Evolutionary conservation across 768 basidiomycete genomes (phyloP).

Genomic region (Hemileccinum rubropunctum): DNA sequence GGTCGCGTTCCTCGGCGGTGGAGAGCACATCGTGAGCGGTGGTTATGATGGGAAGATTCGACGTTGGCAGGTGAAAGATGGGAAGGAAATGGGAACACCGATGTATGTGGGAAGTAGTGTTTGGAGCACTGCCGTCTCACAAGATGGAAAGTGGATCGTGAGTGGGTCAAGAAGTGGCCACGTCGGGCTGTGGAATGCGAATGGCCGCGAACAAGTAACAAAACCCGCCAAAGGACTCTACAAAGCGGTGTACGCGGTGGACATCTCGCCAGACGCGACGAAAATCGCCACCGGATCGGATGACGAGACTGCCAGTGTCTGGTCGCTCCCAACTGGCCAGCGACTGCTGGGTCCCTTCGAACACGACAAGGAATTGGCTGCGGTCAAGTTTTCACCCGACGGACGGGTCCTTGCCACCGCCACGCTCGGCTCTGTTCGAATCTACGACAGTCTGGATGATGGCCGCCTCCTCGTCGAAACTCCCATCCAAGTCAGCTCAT

Average conservation of each 20-base stretch:
- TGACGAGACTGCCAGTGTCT: neutral
- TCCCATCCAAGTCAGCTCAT: neutral
- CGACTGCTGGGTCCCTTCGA: slow-evolving; percentile 1
- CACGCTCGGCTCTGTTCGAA: neutral
- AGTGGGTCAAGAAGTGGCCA: too few species aligned
- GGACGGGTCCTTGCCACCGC: neutral
- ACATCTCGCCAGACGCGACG: slow-evolving; percentile 12
- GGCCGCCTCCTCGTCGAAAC: neutral
- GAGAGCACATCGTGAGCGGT: slow-evolving; percentile 49
- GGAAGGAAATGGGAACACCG: neutral
- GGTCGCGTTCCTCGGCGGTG: too few species aligned
- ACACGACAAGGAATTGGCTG: neutral
- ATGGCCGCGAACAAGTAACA: too few species aligned
- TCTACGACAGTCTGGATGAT: neutral
- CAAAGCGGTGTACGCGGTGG: neutral
- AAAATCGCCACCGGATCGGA: slow-evolving; percentile 1
- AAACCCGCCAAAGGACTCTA: too few species aligned
- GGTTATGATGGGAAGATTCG: neutral
- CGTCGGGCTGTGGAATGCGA: too few species aligned
- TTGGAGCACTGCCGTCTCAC: neutral
- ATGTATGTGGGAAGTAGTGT: neutral
- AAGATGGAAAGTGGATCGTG: too few species aligned
- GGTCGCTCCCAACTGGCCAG: slow-evolving; percentile 2
- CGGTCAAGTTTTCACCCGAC: neutral
- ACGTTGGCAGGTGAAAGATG: neutral